Base-by-base conservation (phyloP, 164 flowering plant species). In the Kalanchoe fedtschenkoi region DNA sequence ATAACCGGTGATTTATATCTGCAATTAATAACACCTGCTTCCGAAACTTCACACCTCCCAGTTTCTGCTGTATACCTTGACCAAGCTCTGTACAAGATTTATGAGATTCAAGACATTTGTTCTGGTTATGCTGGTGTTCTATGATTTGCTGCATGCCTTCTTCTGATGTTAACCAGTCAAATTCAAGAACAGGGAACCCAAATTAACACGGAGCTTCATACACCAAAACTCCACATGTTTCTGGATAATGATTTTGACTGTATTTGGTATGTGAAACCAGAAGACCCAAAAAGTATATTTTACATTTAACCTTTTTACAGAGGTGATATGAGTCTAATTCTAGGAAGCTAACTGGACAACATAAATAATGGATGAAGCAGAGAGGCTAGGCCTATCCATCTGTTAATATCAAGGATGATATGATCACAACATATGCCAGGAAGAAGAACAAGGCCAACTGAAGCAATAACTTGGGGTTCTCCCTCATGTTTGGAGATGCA, bases 401-500 rank as follows among this genome's bases (percentile, higher is more conserved):
- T 0, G 96, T 91, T 75, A 93, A 84, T 80, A 93, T 77, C 68
- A 93, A 71, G 1, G 96, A 93, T 13, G 97, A 93, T 74, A 91
- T 79, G 77, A 93, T 81, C 76, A 90, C 86, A 64, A 87, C 83
- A 78, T 88, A 93, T 13, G 97, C 93, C 64, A 93, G 76, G 63
- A 93, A 79, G 69, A 93, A 80, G 83, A 88, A 88, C 60, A 93
- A 62, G 33, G 88, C 91, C 64, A 93, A 81, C 81, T 90, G 96
- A 57, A 93, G 69, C 70, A 87, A 84, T 73, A 93, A 83, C 79
- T 81, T 90, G 1, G 99, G 99, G 66, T 93, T 90, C 71, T 93
- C 99, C 69, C 97, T 84, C 91, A 93, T 74, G 79, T 83, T 85
- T 47, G 96, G 95, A 35, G 99, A 76, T 60, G 99, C 80, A n/a